Base-by-base conservation (phyloP, 352 stramenopile species). In the Phytophthora ramorum region DNA sequence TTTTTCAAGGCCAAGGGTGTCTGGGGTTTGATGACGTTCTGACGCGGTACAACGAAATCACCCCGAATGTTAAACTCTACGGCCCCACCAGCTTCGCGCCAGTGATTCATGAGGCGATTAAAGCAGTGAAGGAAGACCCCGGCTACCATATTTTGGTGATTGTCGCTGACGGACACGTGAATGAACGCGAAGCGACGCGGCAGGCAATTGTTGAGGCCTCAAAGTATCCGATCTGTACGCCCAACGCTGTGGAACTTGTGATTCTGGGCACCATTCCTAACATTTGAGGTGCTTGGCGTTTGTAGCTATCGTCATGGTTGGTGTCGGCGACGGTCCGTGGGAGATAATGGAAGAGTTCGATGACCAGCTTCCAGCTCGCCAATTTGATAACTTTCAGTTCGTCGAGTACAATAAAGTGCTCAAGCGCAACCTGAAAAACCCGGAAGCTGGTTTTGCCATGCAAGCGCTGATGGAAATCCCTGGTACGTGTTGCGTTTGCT, bases 321-420 rank as follows among this genome's bases (percentile, higher is more conserved):
- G 85, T n/a, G 83, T 92, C 3, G 85, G 85, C 7, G 85, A 93
- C 34, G 85, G 85, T 6, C 85, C 85, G 10, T 93, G 83, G 85
- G 85, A 91, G 14, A 87, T 90, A 75, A 92, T 94, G 83, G 49
- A 83, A 26, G 74, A 90, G 52, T 92, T 91, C 58, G 85, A 92
- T 50, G 83, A 91, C 63, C 47, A 84, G 22, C 58, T 92, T 14
- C 78, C 82, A 17, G 26, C 75, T 17, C 77, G 86, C 0, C 71
- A 76, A 8, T 91, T 91, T 51, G 84, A 93, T 63, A 94, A 92
- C 50, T 90, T 92, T 62, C 83, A 92, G 61, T 93, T 91, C 48
- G 81, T 92, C 24, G 75, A 90, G 44, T 95, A 90, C 67, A 88
- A 82, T 46, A 61, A 70, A 2, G 76, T 90, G 7, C 76, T 91